phyloP scores from a whole-genome alignment of 805 yeast genomes.

The Ogataea paradorogensis region DNA sequence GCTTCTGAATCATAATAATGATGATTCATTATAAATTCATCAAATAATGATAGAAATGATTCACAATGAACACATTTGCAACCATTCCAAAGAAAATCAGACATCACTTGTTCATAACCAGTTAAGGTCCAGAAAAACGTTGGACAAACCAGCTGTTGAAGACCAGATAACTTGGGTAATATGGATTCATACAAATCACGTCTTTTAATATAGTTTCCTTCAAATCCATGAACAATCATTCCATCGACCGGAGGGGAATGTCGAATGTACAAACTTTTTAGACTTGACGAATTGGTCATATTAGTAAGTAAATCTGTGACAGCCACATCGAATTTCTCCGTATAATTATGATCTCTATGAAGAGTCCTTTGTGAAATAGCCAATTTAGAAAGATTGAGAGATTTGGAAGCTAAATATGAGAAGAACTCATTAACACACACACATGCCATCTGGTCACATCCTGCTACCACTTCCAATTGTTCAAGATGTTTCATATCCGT shows the following conservation, averaged over 20 bases:
- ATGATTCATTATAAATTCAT: constrained; percentile 61
- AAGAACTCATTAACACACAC: constrained; percentile 46
- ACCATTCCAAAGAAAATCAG: constrained; percentile 75
- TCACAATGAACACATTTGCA: constrained; percentile 61
- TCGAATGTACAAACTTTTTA: constrained; percentile 46
- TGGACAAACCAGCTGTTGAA: constrained; percentile 52
- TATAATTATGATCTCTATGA: constrained; percentile 42
- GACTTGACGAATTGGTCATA: constrained; percentile 32
- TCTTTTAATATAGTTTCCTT: constrained; percentile 68
- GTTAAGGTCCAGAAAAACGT: constrained; percentile 57
- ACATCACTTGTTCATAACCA: constrained; percentile 67
- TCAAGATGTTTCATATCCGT: constrained; percentile 31
- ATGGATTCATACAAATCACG: constrained; percentile 46
- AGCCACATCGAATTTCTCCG: constrained; percentile 53
- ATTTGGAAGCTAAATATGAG: constrained; percentile 27
- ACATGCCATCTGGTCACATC: constrained; percentile 48
- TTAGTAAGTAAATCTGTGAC: constrained; percentile 41
- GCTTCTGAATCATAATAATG: constrained; percentile 49
- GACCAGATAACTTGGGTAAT: constrained; percentile 43
- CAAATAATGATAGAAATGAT: constrained; percentile 47
- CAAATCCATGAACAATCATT: constrained; percentile 59
- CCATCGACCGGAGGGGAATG: constrained; percentile 62
- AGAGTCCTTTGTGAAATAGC: constrained; percentile 36
- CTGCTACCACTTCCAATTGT: constrained; percentile 50
- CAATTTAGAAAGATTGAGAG: constrained; percentile 34